Evolutionary conservation across 345 rosid genomes (phyloP).

Genomic region (Trapa bicornis): DNA sequence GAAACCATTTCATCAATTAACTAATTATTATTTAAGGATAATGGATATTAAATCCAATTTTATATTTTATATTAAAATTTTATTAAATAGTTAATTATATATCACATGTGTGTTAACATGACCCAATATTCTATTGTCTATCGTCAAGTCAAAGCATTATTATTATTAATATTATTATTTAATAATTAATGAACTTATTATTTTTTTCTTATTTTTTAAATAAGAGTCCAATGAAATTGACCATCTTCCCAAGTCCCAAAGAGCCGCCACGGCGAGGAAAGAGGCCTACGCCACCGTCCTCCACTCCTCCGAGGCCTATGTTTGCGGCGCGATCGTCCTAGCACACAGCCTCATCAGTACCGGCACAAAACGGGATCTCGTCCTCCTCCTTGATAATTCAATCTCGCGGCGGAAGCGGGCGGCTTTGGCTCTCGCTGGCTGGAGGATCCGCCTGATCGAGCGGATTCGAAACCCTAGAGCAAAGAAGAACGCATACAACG

Average conservation of each 20-base stretch:
- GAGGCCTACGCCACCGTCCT: conserved; percentile 89
- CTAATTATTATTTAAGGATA: too few relatives aligned
- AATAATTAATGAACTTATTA: not conserved
- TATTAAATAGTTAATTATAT: too few relatives aligned
- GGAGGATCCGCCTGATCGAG: conserved; percentile 53
- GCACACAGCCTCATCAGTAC: conserved; percentile 77
- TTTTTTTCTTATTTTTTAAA: too few relatives aligned
- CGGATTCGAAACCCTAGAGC: conserved; percentile 84
- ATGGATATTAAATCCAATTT: too few relatives aligned
- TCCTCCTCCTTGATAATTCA: conserved; percentile 66
- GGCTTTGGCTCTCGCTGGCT: conserved; percentile 61
- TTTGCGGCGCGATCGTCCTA: conserved; percentile 80
- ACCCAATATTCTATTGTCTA: too few relatives aligned
- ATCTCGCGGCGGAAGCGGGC: conserved; percentile 51
- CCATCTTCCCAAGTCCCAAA: conserved; percentile 44
- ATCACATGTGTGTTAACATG: too few relatives aligned
- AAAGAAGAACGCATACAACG: conserved; percentile 51
- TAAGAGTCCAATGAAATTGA: conserved; percentile 54
- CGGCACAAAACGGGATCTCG: conserved; percentile 70
- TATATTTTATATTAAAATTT: too few relatives aligned
- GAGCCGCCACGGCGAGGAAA: conserved; percentile 34
- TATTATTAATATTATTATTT: too few relatives aligned
- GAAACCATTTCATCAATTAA: too few relatives aligned
- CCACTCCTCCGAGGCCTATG: conserved; percentile 77
- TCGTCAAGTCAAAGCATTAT: too few relatives aligned